A percentile compares a stretch with the other conserved stretches of the same genome.
Conservation (phyloP, 1,284 basidiomycete genomes). For the Puccinia horiana region DNA sequence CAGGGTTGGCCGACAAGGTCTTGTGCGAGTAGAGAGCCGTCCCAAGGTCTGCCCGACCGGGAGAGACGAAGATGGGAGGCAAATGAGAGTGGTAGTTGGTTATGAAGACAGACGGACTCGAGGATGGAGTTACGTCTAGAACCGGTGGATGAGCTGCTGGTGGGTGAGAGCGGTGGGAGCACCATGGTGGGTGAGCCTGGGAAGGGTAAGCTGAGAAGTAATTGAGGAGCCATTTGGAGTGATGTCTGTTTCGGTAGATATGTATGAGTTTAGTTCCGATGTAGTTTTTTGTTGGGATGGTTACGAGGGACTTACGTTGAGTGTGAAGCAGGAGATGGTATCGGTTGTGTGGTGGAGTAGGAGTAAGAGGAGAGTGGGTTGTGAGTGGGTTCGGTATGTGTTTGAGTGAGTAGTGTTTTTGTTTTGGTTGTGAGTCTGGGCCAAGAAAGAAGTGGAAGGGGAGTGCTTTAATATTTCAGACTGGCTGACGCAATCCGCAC, state of each 20-base stretch:
- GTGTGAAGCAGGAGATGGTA: too few relatives aligned
- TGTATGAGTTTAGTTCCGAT: not conserved
- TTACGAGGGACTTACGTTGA: too few relatives aligned
- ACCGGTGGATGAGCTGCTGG: not conserved
- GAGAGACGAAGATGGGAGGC: constrained; percentile 27
- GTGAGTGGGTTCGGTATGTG: too few relatives aligned
- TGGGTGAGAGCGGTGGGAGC: not conserved
- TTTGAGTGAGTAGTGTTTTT: too few relatives aligned
- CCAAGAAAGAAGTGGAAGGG: too few relatives aligned
- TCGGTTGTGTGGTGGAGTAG: too few relatives aligned
- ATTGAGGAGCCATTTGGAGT: constrained; percentile 44
- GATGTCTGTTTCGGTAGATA: not conserved
- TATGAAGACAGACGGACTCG: constrained; percentile 32
- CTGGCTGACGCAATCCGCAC: too few relatives aligned
- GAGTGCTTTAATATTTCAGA: too few relatives aligned
- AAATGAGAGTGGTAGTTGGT: constrained; percentile 24
- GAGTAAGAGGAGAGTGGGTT: too few relatives aligned
- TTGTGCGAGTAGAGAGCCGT: not conserved
- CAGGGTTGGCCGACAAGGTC: not conserved
- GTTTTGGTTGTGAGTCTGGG: too few relatives aligned
- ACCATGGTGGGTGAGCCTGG: constrained; percentile 39
- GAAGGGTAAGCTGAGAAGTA: constrained; percentile 37
- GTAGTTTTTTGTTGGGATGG: not conserved
- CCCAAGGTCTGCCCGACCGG: constrained; percentile 23
- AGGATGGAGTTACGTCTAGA: not conserved